These are phyloP conservation scores for Simplicillium sp. DNA, from an alignment of 2,329 filamentous ascomycete species.

Conservation along the genomic window DNA sequence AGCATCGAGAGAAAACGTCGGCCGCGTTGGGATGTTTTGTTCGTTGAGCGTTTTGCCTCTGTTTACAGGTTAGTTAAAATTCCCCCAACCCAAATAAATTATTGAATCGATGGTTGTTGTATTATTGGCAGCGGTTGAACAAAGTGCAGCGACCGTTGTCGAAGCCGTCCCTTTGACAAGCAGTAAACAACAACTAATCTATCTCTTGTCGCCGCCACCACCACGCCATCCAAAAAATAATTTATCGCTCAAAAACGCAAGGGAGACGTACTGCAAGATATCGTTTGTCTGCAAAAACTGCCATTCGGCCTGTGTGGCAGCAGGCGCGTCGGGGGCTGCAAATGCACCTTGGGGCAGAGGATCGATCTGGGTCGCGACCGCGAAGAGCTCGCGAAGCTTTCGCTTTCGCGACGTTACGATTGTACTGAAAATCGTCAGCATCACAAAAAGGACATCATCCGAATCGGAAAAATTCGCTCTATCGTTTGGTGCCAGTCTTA, in stretches of 20 bases:
- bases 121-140: slow-evolving; percentile 3
- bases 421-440: slow-evolving; percentile 45
- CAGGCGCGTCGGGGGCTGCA: slow-evolving; percentile 46
- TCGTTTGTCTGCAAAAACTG: slow-evolving; percentile 48
- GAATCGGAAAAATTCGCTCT: slow-evolving; percentile 41
- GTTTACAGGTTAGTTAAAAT: slow-evolving; percentile 4
- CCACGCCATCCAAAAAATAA: slow-evolving; percentile 10
- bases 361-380: slow-evolving; percentile 62
- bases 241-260: slow-evolving; percentile 5
- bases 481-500: slow-evolving; percentile 34
- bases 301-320: slow-evolving; percentile 40
- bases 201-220: slow-evolving; percentile 5
- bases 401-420: slow-evolving; percentile 79
- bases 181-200: slow-evolving; percentile 4
- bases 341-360: slow-evolving; percentile 50
- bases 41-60: slow-evolving; percentile 38
- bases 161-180: not conserved
- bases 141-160: not conserved
- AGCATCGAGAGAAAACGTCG: slow-evolving; percentile 32
- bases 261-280: slow-evolving; percentile 46
- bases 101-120: slow-evolving; percentile 11
- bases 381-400: slow-evolving; percentile 81
- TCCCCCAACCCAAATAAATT: not conserved
- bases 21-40: slow-evolving; percentile 40
- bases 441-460: slow-evolving; percentile 30